Conservation (phyloP, 2,329 filamentous ascomycete genomes). For the Huntiella decipiens region DNA sequence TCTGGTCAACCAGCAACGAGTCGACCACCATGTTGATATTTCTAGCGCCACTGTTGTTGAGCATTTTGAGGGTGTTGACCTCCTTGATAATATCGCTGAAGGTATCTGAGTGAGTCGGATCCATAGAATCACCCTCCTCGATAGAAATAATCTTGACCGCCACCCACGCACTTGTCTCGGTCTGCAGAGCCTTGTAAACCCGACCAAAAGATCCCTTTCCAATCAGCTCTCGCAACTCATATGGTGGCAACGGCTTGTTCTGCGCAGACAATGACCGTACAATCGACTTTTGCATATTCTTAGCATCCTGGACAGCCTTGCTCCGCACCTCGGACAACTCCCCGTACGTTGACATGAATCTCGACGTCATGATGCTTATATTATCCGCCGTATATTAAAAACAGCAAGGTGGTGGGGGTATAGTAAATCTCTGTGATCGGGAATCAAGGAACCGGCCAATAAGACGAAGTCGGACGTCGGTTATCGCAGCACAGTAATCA, state of each 20-base stretch:
- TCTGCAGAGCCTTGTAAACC: slow-evolving; percentile 38
- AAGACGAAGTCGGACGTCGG: too few relatives aligned
- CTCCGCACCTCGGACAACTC: slow-evolving; percentile 9
- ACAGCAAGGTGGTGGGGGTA: not conserved
- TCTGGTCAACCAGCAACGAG: slow-evolving; percentile 40
- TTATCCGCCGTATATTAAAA: not conserved
- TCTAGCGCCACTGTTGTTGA: slow-evolving; percentile 40
- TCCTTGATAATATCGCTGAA: slow-evolving; percentile 33
- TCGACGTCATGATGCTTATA: slow-evolving; percentile 4
- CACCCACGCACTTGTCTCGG: slow-evolving; percentile 27
- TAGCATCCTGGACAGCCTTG: slow-evolving; percentile 40
- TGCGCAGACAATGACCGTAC: slow-evolving; percentile 36
- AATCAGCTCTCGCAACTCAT: slow-evolving; percentile 43
- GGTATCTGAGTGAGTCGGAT: slow-evolving; percentile 33
- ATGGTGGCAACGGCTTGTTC: slow-evolving; percentile 36
- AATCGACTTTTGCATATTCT: slow-evolving; percentile 40
- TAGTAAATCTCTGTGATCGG: not conserved
- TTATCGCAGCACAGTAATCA: too few relatives aligned
- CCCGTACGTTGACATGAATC: slow-evolving; percentile 9
- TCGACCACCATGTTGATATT: slow-evolving; percentile 50
- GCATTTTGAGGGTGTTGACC: slow-evolving; percentile 34
- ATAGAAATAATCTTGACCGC: slow-evolving; percentile 61
- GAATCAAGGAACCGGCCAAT: not conserved
- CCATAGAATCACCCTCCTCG: slow-evolving; percentile 45
- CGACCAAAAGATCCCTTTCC: slow-evolving; percentile 48